Conservation (phyloP, 2,329 filamentous ascomycete genomes). For the Diaporthe sp. region DNA sequence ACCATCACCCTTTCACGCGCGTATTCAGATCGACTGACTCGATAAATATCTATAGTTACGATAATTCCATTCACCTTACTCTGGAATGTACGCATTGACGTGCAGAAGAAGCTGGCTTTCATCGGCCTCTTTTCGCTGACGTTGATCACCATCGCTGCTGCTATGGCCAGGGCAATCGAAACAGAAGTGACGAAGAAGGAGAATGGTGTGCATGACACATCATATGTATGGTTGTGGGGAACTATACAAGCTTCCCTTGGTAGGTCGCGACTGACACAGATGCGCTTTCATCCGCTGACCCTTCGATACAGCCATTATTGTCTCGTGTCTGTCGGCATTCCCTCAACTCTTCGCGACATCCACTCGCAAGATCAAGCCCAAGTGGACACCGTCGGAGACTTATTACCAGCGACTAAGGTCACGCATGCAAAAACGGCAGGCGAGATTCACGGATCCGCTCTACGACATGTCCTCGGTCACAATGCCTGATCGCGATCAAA, state of each 20-base stretch:
- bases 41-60: not conserved
- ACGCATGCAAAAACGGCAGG: not conserved
- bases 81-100: slow-evolving; percentile 50
- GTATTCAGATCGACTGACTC: not conserved
- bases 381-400: slow-evolving; percentile 10
- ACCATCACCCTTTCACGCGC: not conserved
- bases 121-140: slow-evolving; percentile 18
- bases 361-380: not conserved
- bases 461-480: not conserved
- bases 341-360: slow-evolving; percentile 8
- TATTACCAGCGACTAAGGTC: slow-evolving; percentile 5
- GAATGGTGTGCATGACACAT: not conserved
- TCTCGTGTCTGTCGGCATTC: slow-evolving; percentile 19
- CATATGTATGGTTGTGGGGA: not conserved
- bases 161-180: slow-evolving; percentile 1
- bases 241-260: slow-evolving; percentile 5
- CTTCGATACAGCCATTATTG: not conserved
- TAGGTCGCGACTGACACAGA: not conserved
- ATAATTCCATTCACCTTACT: slow-evolving; percentile 35
- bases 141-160: slow-evolving; percentile 7
- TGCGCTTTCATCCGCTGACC: not conserved
- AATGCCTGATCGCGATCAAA: not conserved
- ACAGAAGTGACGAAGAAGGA: not conserved
- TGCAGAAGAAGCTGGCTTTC: slow-evolving; percentile 47
- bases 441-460: not conserved